Conservation (phyloP, 306 rosid species). For the Benincasa hispida region DNA sequence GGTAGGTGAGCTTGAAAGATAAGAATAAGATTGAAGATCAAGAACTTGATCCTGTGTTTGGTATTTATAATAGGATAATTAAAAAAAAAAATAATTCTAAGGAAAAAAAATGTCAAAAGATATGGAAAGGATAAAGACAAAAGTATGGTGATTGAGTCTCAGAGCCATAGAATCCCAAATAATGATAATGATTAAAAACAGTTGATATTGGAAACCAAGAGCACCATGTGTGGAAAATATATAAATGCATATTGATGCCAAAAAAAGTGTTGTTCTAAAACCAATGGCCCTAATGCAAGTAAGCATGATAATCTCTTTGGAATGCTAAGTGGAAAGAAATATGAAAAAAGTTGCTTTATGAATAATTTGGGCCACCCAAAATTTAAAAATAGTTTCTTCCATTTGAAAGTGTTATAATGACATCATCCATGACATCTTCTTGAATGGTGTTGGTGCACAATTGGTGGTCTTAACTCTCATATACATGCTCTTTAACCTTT, state of each 20-base stretch:
- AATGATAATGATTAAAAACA: not conserved
- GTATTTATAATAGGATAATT: not conserved
- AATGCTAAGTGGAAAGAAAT: not conserved
- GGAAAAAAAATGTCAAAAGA: not conserved
- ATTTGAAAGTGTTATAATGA: not conserved
- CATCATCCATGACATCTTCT: not conserved
- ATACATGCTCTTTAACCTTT: not conserved
- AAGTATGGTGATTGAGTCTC: not conserved
- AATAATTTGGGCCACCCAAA: not conserved
- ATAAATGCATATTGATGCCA: too few species aligned
- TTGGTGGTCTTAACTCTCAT: not conserved
- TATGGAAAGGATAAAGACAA: not conserved
- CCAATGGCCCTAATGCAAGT: not conserved
- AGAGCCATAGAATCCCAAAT: not conserved
- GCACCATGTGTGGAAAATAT: not conserved
- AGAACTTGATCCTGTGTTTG: not conserved
- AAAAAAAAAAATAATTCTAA: not conserved
- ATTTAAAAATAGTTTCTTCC: not conserved
- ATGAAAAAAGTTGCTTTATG: not conserved
- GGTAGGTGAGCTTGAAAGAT: not conserved
- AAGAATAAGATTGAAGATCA: not conserved
- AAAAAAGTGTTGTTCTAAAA: not conserved
- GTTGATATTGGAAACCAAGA: not conserved
- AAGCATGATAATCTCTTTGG: not conserved
- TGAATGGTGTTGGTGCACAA: not conserved